Conservation (phyloP, 805 yeast genomes). For the Limtongia smithiae region DNA sequence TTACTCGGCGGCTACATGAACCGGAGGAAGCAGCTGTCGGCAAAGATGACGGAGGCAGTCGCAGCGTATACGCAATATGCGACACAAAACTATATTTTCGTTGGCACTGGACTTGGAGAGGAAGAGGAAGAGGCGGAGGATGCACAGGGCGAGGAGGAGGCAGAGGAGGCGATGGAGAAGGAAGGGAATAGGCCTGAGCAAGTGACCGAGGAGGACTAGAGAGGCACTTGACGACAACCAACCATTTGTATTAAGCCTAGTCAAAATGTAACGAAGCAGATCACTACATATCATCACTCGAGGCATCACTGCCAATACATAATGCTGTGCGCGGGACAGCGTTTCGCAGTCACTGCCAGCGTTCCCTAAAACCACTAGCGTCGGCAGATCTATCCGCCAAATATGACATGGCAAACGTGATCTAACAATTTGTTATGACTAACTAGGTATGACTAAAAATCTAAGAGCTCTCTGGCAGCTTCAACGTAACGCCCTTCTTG, state of each 20-base stretch:
- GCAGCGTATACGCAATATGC: conserved; percentile 18
- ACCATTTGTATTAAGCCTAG: too few relatives aligned
- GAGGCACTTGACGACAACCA: too few relatives aligned
- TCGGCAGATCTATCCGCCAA: not conserved
- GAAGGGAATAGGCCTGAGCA: too few relatives aligned
- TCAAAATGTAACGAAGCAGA: too few relatives aligned
- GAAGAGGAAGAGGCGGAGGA: not conserved
- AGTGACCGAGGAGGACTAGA: too few relatives aligned
- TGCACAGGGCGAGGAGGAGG: not conserved
- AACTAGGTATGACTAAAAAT: not conserved
- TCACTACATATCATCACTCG: too few relatives aligned
- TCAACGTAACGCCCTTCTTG: conserved; percentile 31
- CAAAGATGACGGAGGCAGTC: conserved; percentile 25
- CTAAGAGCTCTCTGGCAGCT: conserved; percentile 5
- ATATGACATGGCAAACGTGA: not conserved
- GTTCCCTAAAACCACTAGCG: too few relatives aligned
- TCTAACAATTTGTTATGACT: not conserved
- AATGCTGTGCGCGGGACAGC: too few relatives aligned
- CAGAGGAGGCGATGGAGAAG: not conserved
- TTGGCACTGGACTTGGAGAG: not conserved
- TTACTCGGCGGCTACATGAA: conserved; percentile 39
- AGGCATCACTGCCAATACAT: too few relatives aligned
- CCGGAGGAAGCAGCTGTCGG: conserved; percentile 31
- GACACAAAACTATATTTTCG: conserved; percentile 17
- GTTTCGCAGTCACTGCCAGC: too few relatives aligned